A percentile compares a stretch with the other conserved stretches of the same genome.
phyloP scores from a whole-genome alignment of 495 filamentous ascomycete genomes.

The Podospora bellae-mahoneyi region DNA sequence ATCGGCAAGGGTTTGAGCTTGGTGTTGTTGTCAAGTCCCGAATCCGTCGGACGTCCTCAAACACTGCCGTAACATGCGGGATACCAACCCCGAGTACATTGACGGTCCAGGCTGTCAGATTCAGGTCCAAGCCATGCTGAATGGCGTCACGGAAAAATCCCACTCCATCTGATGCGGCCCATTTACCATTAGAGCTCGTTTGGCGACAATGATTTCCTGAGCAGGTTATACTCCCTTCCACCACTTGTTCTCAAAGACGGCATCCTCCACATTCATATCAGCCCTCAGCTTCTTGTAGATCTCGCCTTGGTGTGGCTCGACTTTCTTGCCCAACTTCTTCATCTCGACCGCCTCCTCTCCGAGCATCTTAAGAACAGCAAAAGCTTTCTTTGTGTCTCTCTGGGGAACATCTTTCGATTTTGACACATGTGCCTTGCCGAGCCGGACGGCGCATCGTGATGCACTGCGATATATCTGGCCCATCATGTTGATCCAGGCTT shows the following conservation, averaged over 20 bases:
- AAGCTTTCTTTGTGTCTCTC: slow-evolving; percentile 5
- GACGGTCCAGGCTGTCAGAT: slow-evolving; percentile 1
- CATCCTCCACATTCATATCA: neutral
- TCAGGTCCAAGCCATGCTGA: slow-evolving; percentile 4
- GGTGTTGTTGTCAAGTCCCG: neutral
- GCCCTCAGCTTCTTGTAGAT: neutral
- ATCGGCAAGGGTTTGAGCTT: slow-evolving; percentile 8
- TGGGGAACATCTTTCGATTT: neutral
- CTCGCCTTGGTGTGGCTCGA: slow-evolving; percentile 2
- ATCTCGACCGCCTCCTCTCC: slow-evolving; percentile 10
- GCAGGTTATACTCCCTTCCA: slow-evolving; percentile 23
- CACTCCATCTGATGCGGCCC: slow-evolving; percentile 9
- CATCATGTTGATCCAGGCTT: slow-evolving; percentile 15
- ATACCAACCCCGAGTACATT: slow-evolving; percentile 2
- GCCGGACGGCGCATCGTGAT: slow-evolving; percentile 12
- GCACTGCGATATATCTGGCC: slow-evolving; percentile 16
- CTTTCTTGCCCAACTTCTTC: neutral
- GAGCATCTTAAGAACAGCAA: slow-evolving; percentile 4
- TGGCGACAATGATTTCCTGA: slow-evolving; percentile 22
- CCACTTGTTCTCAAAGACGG: slow-evolving; percentile 12
- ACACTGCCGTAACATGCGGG: neutral
- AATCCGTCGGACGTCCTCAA: slow-evolving; percentile 9
- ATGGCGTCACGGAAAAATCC: slow-evolving; percentile 12
- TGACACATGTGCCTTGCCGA: slow-evolving; percentile 5
- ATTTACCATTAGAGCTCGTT: slow-evolving; percentile 3